Conservation (phyloP, 192 early-diverging fungal genomes). For the Dissophora ornata region DNA sequence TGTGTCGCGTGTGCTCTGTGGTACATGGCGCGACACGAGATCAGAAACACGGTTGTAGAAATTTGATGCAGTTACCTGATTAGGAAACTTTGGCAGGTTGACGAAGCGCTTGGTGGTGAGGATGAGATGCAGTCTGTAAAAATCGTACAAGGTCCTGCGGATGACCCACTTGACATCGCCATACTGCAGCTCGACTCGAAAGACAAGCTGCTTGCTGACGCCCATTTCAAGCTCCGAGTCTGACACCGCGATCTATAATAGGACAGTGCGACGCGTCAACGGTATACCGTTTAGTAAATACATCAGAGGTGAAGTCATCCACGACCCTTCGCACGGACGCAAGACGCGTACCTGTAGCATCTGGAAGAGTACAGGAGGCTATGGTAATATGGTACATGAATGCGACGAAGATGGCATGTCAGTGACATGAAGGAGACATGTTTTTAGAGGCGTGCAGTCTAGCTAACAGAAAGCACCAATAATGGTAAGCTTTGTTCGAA, state of each 20-base stretch:
- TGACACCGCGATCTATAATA: constrained; percentile 56
- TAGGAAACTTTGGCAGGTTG: constrained; percentile 41
- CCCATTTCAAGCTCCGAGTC: constrained; percentile 57
- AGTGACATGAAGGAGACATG: too few relatives aligned
- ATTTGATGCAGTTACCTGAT: too few relatives aligned
- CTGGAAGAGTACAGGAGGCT: constrained; percentile 48
- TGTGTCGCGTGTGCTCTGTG: too few relatives aligned
- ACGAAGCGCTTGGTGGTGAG: constrained; percentile 53
- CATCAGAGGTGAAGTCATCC: too few relatives aligned
- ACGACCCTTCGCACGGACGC: too few relatives aligned
- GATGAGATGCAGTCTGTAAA: constrained; percentile 73
- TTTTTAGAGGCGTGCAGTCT: too few relatives aligned
- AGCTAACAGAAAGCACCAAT: too few relatives aligned
- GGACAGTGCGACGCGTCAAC: too few relatives aligned
- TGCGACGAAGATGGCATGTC: too few relatives aligned
- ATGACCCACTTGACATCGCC: constrained; percentile 86
- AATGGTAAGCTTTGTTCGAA: too few relatives aligned
- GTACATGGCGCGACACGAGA: neutral
- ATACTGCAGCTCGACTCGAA: constrained; percentile 78
- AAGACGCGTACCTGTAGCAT: constrained; percentile 48
- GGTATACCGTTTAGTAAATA: too few relatives aligned
- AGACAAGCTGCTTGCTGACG: constrained; percentile 62
- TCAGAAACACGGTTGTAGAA: neutral
- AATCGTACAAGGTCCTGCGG: constrained; percentile 71
- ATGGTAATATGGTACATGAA: too few relatives aligned